Conservation (phyloP, 495 filamentous ascomycete species). For the Cenococcum geophilum region DNA sequence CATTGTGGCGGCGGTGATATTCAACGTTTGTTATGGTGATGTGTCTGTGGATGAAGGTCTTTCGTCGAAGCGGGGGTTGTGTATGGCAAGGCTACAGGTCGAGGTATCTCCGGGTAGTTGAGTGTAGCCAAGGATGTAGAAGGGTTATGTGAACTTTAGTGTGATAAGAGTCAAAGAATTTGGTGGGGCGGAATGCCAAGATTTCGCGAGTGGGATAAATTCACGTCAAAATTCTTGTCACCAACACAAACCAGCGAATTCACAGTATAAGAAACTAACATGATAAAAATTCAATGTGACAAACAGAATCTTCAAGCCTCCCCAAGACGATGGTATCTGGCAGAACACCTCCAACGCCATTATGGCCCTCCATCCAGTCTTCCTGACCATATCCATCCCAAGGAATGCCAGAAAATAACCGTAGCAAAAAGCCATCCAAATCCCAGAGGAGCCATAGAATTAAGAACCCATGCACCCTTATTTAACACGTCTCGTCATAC, state of each 20-base stretch:
- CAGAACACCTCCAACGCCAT: slow-evolving; percentile 8
- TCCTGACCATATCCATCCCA: background rate
- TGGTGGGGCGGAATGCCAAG: slow-evolving; percentile 4
- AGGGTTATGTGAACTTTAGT: background rate
- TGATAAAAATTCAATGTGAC: background rate
- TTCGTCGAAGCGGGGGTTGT: too few relatives aligned
- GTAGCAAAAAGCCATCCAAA: background rate
- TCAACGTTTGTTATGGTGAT: background rate
- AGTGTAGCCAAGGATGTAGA: background rate
- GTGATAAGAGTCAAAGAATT: slow-evolving; percentile 5
- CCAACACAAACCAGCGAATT: too few relatives aligned
- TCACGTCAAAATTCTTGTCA: too few relatives aligned
- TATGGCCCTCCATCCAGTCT: background rate
- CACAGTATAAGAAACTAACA: background rate
- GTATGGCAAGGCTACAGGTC: too few relatives aligned
- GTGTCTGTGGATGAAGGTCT: too few relatives aligned
- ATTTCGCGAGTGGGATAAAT: slow-evolving; percentile 1
- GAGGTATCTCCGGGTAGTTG: background rate
- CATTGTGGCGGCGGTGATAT: slow-evolving; percentile 49
- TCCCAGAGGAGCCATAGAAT: background rate
- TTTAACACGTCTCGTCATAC: background rate
- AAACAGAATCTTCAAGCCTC: background rate
- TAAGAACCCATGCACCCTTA: background rate
- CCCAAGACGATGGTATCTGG: slow-evolving; percentile 5
- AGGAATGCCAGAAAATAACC: background rate